Evolutionary conservation across 371 early-diverging fungal species (phyloP), one percentile per base, ranked within the genome.

Genomic region (Syncephalastrum monosporum): DNA sequence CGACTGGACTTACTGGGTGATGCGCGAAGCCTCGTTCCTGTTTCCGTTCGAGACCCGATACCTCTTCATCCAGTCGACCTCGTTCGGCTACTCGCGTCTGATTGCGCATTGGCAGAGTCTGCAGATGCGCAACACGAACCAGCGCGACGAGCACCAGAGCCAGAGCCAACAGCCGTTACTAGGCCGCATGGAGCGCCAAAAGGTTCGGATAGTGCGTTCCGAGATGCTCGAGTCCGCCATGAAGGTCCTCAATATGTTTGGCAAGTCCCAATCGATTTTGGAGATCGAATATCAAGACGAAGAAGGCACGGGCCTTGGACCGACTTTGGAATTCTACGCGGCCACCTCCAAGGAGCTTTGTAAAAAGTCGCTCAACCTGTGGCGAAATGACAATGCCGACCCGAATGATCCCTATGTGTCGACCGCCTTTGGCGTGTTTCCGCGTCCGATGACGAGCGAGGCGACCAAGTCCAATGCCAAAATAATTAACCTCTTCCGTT

Each of bases 221-320:
- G 75, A 86, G 29, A 82, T 95, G 54, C 69, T 96, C 1, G 94
- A 91, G 53, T 86, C 89, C 0, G 91, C 94, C 50, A 73, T 86
- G 27, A 88, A 89, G 56, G 85, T 95, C 15, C 75, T 95, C 69
- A 87, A 90, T 21, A 62, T 91, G 51, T 95, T 89, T 64, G 85
- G 86, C n/a, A 75, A 77, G 10, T 74, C 81, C 1, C 82, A 86
- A 33, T 72, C 82, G 3, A 75, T 92, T 42, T 74, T 97, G 49
- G 96, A 97, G 66, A 83, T 96, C 16, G 93, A 96, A 67, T 97
- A 92, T 61, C 83, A 85, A 63, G 93, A 91, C 27, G 98, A 97
- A 61, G 95, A 92, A 19, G 98, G 98, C 10, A 92, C 94, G 4
- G 98, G 98, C 3, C 68, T 94, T 5, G 98, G 98, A 0, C 96